Evolutionary conservation across 805 yeast genomes (phyloP), one percentile per base, ranked within the genome.

Genomic region (Maudiozyma pseudohumilis): DNA sequence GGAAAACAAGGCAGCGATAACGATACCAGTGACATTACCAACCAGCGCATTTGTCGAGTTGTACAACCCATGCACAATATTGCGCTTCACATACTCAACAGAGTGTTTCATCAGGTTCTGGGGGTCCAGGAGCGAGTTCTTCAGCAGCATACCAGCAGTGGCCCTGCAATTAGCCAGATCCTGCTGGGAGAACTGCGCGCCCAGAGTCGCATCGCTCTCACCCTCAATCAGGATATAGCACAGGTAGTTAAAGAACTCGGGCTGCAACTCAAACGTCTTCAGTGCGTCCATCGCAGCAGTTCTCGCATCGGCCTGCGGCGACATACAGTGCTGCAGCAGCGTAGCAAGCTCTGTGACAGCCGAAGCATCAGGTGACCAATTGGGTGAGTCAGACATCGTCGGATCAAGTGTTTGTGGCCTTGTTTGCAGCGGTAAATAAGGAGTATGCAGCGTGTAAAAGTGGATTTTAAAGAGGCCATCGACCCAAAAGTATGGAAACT

Each of bases 11-110:
- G 95, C 71, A 2, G 96, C 83, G 36, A 89, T 77, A 35, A 87
- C 95, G 52, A 80, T 87, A 28, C 96, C 96, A 5, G 96, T 80
- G 42, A 89, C 84, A 53, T 83, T 86, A 43, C 95, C 72, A 21
- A 89, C 82, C 46, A 84, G 63, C 5, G 43, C 40, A 26, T 39
- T 36, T 10, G 36, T 23, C 2, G 53, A 40, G 20, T 55, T 48
- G 29, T 52, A 49, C 15, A 60, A 42, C 16, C 86, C 67, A 44
- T 58, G 49, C 47, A 65, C 45, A 18, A 70, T 59, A 38, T 61
- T 50, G n/a, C 53, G 42, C 45, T 71, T 66, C 26, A 79, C 65
- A 48, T 72, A 68, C 8, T 58, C 65, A 46, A 44, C 58, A 61
- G 36, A 55, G 51, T 36, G 69, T 35, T 39, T 42, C 13, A 41